Conservation (phyloP, 2,329 filamentous ascomycete species). For the Fusarium coicis region DNA sequence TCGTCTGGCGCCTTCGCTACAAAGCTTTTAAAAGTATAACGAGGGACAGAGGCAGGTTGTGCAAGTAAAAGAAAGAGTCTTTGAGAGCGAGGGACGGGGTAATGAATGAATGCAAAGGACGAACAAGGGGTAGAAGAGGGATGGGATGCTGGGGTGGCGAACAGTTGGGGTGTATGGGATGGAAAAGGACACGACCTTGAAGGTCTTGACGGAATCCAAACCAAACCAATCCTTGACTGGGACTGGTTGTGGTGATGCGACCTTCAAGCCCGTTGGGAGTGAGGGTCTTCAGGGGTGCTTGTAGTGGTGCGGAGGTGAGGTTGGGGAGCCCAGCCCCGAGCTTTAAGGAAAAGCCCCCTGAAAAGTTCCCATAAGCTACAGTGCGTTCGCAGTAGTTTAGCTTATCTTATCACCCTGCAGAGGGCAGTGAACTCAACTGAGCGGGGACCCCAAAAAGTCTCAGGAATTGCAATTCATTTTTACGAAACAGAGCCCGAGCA, state of each 20-base stretch:
- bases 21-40: conserved; percentile 12
- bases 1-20: conserved; percentile 25
- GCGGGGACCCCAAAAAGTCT: conserved; percentile 1
- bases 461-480: conserved; percentile 32
- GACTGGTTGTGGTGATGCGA: conserved; percentile 23
- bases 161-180: conserved; percentile 36
- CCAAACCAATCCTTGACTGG: conserved; percentile 2
- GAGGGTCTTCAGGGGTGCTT: conserved; percentile 22
- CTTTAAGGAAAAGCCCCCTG: conserved; percentile 20
- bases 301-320: conserved; percentile 35
- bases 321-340: conserved; percentile 26
- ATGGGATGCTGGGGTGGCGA: conserved; percentile 42
- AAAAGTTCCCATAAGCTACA: conserved; percentile 25
- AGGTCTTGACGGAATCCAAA: conserved; percentile 6
- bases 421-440: conserved; percentile 2
- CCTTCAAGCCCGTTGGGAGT: conserved; percentile 20
- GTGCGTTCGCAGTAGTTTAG: conserved; percentile 13
- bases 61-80: background rate
- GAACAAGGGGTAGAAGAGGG: conserved; percentile 38
- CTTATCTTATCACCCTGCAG: conserved; percentile 39
- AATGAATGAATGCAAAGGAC: conserved; percentile 38
- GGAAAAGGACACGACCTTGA: conserved; percentile 25
- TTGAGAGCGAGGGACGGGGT: conserved; percentile 39
- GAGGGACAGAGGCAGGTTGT: conserved; percentile 13
- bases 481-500: conserved; percentile 37